Conservation (phyloP, 2,329 filamentous ascomycete species). For the Monosporascus sp. region DNA sequence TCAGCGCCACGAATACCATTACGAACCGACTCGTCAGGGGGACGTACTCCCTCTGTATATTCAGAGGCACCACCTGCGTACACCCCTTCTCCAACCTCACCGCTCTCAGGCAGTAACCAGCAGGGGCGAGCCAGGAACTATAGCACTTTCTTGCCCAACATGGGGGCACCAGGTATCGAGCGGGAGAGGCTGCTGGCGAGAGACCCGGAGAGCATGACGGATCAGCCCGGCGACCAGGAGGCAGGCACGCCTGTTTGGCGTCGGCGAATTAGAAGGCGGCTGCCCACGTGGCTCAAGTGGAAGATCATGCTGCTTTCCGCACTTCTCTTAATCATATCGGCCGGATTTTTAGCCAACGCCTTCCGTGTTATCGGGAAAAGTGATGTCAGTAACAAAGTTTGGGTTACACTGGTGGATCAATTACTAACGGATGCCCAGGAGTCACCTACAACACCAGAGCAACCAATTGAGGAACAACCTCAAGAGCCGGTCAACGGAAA, state of each 20-base stretch:
- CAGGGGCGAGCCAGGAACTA: constrained; percentile 28
- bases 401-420: neutral
- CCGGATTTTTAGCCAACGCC: constrained; percentile 25
- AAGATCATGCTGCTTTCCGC: constrained; percentile 21
- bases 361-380: constrained; percentile 18
- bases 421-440: constrained; percentile 9
- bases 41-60: constrained; percentile 24
- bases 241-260: constrained; percentile 14
- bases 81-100: constrained; percentile 32
- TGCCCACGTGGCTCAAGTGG: constrained; percentile 25
- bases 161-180: constrained; percentile 38
- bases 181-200: constrained; percentile 35
- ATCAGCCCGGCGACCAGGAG: constrained; percentile 21
- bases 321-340: constrained; percentile 23
- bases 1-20: constrained; percentile 18
- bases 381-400: constrained; percentile 6
- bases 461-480: constrained; percentile 8
- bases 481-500: constrained; percentile 5
- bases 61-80: constrained; percentile 45
- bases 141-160: constrained; percentile 36
- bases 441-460: constrained; percentile 12
- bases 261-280: constrained; percentile 18
- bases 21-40: constrained; percentile 10
- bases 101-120: constrained; percentile 9
- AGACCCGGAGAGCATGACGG: constrained; percentile 43